Evolutionary conservation across 345 rosid species (phyloP), one percentile per base, ranked within the genome.

Genomic region (Gossypium stocksii): DNA sequence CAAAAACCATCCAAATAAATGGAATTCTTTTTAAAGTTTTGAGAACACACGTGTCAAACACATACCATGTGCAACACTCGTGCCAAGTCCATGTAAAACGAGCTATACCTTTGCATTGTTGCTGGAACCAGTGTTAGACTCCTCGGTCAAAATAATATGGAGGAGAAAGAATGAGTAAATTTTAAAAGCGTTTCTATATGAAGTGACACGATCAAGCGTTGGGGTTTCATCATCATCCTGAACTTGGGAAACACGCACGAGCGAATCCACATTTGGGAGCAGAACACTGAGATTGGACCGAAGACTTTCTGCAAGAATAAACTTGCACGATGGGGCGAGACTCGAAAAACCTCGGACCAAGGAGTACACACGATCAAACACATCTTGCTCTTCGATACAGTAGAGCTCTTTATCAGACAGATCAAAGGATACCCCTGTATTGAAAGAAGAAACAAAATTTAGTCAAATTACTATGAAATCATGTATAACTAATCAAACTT

Each of bases 201-300:
- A 95, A 0, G 86, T 48, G 64, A 93, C 73, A 69, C 92, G 85
- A 65, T 91, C 97, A 48, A 86, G 80, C 44, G 89, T 71, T 3
- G 80, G 77, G 69, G 81, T 76, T 59, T 80, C 86, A 62, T 62
- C 46, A 59, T 80, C 91, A 23, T 87, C 93, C 74, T 86, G 89
- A 43, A 70, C 85, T 59, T 80, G 90, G 19, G 83, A 81, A 57
- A 77, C 76, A 22, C 98, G 83, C 0, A 92, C 86, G 12, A 93
- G 90, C 0, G 91, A 88, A 85, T 93, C 99, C 1, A 95, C 88
- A 76, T 89, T 95, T 9, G 98, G 99, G 53, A 95, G 97, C 68
- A 95, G 96, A 78, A 95, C 98, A 66, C 93, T 90, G 53, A 95
- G 82, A 73, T 95, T 95, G 70, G 98, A 93, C 34, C 99, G 83